Base-by-base conservation (phyloP, 2,329 filamentous ascomycete species). In the Nemania sp. region DNA sequence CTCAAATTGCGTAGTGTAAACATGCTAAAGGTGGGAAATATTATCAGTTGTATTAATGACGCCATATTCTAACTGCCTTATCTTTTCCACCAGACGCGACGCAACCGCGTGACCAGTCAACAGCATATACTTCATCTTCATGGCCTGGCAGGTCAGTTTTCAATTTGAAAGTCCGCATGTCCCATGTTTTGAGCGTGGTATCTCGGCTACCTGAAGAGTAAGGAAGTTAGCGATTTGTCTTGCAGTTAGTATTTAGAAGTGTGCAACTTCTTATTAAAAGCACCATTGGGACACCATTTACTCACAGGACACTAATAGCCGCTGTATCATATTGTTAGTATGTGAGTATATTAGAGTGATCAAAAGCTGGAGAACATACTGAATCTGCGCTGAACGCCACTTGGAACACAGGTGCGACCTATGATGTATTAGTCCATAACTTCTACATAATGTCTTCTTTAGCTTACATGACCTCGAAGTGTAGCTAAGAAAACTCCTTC, bases 11-110 rank as follows among this genome's bases (percentile, higher is more conserved):
- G 96, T 83, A 5, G 93, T 93, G 46, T 91, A 90, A 4, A 97
- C 88, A 26, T 86, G 82, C 72, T 95, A 90, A 50, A n/a, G n/a
- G n/a, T n/a, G n/a, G n/a, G n/a, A n/a, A n/a, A n/a, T n/a, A n/a
- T n/a, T n/a, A n/a, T n/a, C n/a, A n/a, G n/a, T n/a, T n/a, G n/a
- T n/a, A n/a, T 67, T 74, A 88, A 68, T 86, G 83, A 62, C 82
- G 77, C 85, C 85, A 89, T 36, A 86, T 71, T 61, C 84, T 76
- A 17, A 88, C 83, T 2, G 84, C 84, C 71, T 96, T 97, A 72
- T 99, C 94, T 70, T 93, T 93, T 8, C 94, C 94, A 49, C 92
- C 94, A 70, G 91, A 96, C 15, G 86, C 91, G 14, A 97, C 92
- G 64, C 86, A 86, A 63, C 90, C 83, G 7, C 94, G 88, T 63